Evolutionary conservation across 192 early-diverging fungal genomes (phyloP).

Genomic region (Podila clonocystis): DNA sequence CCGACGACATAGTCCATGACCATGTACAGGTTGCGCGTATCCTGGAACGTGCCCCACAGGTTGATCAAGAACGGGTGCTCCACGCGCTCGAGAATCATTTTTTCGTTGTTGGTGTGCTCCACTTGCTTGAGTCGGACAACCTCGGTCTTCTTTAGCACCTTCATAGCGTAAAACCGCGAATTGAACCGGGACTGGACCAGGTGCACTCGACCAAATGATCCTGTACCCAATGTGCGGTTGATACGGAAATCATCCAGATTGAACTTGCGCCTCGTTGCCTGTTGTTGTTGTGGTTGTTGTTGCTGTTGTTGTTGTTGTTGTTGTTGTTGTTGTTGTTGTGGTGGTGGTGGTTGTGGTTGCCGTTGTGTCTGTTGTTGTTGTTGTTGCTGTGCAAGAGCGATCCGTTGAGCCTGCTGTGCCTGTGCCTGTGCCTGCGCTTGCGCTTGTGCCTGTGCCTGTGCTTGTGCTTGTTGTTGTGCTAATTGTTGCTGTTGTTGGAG

Average conservation of each 20-base stretch:
- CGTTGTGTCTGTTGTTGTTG: constrained; percentile 12
- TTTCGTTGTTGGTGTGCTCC: constrained; percentile 98
- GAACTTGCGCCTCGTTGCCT: constrained; percentile 56
- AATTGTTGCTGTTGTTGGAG: constrained; percentile 17
- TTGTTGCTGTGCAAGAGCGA: constrained; percentile 14
- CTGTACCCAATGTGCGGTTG: constrained; percentile 92
- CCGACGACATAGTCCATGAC: constrained; percentile 97
- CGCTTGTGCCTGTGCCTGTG: constrained; percentile 5
- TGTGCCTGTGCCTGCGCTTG: constrained; percentile 1
- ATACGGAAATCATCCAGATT: constrained; percentile 84
- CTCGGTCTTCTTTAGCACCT: constrained; percentile 93
- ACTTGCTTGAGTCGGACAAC: constrained; percentile 96
- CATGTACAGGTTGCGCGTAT: constrained; percentile 91
- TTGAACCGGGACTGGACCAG: constrained; percentile 83
- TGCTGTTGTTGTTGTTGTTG: constrained; percentile 31
- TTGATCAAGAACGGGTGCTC: constrained; percentile 92
- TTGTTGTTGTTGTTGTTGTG: constrained; percentile 8
- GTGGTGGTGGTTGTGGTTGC: constrained; percentile 3
- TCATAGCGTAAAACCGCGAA: constrained; percentile 94
- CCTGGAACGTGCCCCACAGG: constrained; percentile 96
- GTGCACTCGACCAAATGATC: constrained; percentile 97
- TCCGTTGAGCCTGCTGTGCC: constrained; percentile 4
- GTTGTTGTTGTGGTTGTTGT: constrained; percentile 20
- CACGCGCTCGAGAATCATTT: constrained; percentile 88
- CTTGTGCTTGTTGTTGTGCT: background rate